Base-by-base conservation (phyloP, 306 rosid species). In the Citrullus amarus region DNA sequence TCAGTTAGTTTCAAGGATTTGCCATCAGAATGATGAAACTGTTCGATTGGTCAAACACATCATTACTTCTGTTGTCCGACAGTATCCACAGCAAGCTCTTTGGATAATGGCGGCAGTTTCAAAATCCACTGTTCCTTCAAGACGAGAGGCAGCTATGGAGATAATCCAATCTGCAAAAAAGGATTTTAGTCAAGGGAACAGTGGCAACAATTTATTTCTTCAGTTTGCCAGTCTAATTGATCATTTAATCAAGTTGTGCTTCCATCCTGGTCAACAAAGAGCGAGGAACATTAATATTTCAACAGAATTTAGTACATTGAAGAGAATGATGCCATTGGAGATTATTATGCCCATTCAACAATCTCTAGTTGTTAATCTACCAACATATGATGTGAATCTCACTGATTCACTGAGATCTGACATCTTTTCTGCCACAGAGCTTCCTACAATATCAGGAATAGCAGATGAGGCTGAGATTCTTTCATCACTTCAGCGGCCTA, bases 31-130 rank as follows among this genome's bases (percentile, higher is more conserved):
- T 81, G 96, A 82, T 50, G 93, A 89, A 72, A 90, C 88, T 87
- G 97, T 92, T 84, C 83, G 89, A 81, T 75, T 92, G 77, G 99
- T 95, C 79, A 95, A 95, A 81, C 83, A 54, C 84, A 88, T 91
- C 55, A 92, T 92, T 81, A 86, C 93, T 84, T 92, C 91, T 75
- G 97, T 95, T 88, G 91, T 95, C 75, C 86, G 83, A 28, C 87
- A 88, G 79, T 92, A 92, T 80, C 97, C 99, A 53, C 98, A 92
- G 73, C 98, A 95, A 80, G 92, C 92, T 70, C 89, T 95, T 13
- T 95, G 99, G 99, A 89, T 95, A 79, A 92, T 95, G 99, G 99
- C 97, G 20, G 99, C 99, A 58, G 97, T 95, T 86, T 95, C 97
- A 82, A 95, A 92, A 85, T 92, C 97, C 25, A 88, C 91, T 46